Evolutionary conservation across 306 rosid genomes (phyloP).

Genomic region (Hylodesmum podocarpum): DNA sequence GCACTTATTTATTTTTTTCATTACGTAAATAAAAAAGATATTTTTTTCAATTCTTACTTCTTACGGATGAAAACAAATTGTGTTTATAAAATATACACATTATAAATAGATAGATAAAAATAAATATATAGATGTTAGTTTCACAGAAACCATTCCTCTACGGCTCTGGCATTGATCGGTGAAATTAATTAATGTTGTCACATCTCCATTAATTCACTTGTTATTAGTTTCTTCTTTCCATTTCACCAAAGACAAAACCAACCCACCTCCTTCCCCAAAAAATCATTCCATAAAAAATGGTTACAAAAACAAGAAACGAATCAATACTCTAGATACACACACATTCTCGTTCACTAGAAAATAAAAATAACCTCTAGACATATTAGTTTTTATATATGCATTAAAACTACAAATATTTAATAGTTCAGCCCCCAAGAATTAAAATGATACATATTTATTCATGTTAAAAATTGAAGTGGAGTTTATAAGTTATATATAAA

Average conservation of each 20-base stretch:
- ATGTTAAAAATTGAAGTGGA: background rate
- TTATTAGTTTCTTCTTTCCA: background rate
- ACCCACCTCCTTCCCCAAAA: background rate
- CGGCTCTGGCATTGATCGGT: background rate
- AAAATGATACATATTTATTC: background rate
- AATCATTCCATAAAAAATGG: background rate
- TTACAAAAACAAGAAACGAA: background rate
- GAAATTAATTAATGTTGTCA: background rate
- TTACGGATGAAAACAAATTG: no score
- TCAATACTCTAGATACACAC: background rate
- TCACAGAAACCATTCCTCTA: background rate
- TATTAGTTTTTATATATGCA: background rate
- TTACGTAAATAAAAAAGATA: background rate
- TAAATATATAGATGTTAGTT: background rate
- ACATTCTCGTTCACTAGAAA: background rate
- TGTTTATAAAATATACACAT: no score
- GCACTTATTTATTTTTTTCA: background rate
- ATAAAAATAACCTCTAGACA: background rate
- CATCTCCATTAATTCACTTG: background rate
- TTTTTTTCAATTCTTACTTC: no score
- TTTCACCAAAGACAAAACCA: background rate
- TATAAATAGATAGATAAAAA: no score
- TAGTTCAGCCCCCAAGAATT: background rate
- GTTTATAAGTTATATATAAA: background rate
- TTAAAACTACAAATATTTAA: background rate